Evolutionary conservation across 2,329 filamentous ascomycete genomes (phyloP).

Genomic region (Diaporthe sp.): DNA sequence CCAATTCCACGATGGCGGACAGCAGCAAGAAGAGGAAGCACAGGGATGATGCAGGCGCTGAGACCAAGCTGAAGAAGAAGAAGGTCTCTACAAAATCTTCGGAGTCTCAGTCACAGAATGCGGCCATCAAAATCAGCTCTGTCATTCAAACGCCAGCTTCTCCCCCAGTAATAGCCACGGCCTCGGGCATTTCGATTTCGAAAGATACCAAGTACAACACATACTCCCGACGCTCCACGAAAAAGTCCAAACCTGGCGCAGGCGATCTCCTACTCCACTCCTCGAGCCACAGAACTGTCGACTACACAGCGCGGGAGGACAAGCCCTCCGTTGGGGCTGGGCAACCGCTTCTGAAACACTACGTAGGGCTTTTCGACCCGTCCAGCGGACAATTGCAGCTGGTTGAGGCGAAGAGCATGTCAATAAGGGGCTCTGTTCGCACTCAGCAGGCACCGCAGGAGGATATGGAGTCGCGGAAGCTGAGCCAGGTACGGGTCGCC

Average conservation of each 20-base stretch:
- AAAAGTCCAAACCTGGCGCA: constrained; percentile 48
- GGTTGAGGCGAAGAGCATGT: constrained; percentile 75
- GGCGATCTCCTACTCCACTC: constrained; percentile 71
- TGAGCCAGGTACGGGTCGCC: constrained; percentile 53
- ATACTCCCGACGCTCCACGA: constrained; percentile 59
- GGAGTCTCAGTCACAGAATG: constrained; percentile 52
- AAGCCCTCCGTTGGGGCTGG: constrained; percentile 50
- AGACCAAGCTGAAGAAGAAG: constrained; percentile 62
- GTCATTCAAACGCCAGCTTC: constrained; percentile 45
- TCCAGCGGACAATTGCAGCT: constrained; percentile 71
- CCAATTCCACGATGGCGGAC: constrained; percentile 53
- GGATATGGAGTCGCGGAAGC: constrained; percentile 55
- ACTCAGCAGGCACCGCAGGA: constrained; percentile 66
- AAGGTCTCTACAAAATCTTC: constrained; percentile 64
- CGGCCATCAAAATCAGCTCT: constrained; percentile 52
- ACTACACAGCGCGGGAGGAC: constrained; percentile 72
- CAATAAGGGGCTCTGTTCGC: constrained; percentile 69
- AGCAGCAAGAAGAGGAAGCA: constrained; percentile 69
- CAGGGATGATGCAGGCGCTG: constrained; percentile 54
- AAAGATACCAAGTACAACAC: constrained; percentile 60
- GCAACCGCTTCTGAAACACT: constrained; percentile 70
- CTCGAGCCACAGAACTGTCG: constrained; percentile 67
- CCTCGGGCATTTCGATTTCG: constrained; percentile 57
- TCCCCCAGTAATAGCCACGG: constrained; percentile 55
- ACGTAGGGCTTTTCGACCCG: constrained; percentile 75